Percentiles rank a stretch among this genome's conserved stretches.
phyloP scores from a whole-genome alignment of 768 basidiomycete species.

The Hygrocybe coccinea region DNA sequence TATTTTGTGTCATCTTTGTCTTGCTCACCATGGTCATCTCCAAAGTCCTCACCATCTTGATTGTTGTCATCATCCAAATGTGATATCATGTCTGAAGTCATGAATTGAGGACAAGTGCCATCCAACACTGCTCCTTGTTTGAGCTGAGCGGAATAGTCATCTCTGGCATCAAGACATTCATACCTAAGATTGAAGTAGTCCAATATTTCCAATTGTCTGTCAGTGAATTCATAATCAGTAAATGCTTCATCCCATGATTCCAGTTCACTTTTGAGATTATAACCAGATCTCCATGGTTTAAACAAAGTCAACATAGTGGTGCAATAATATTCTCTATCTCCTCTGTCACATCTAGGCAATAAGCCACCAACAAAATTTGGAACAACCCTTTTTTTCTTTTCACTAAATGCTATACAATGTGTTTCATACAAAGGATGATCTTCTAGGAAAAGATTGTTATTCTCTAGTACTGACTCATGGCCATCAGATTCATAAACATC shows the following conservation, averaged over 20 bases:
- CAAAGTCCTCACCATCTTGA: neutral
- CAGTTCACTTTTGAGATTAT: neutral
- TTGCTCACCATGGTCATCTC: neutral
- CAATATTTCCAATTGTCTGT: conserved; percentile 13
- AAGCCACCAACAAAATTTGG: conserved; percentile 27
- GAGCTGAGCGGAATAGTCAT: conserved; percentile 18
- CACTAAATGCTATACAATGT: neutral
- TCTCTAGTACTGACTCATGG: too few relatives aligned
- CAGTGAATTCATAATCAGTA: neutral
- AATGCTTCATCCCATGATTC: neutral
- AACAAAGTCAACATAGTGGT: conserved; percentile 1
- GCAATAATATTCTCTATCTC: conserved; percentile 29
- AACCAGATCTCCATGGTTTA: neutral
- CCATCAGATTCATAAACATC: too few relatives aligned
- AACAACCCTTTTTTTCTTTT: neutral
- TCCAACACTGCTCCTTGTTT: conserved; percentile 8
- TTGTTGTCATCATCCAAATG: neutral
- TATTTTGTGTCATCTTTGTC: neutral
- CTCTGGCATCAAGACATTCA: conserved; percentile 24
- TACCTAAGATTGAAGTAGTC: conserved; percentile 22
- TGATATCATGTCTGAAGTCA: neutral
- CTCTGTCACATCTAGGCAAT: conserved; percentile 26
- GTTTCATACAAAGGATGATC: neutral
- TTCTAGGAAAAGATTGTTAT: neutral
- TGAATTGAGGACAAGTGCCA: neutral